phyloP scores from a whole-genome alignment of 2,329 filamentous ascomycete genomes.

The Pyrenophora teres region DNA sequence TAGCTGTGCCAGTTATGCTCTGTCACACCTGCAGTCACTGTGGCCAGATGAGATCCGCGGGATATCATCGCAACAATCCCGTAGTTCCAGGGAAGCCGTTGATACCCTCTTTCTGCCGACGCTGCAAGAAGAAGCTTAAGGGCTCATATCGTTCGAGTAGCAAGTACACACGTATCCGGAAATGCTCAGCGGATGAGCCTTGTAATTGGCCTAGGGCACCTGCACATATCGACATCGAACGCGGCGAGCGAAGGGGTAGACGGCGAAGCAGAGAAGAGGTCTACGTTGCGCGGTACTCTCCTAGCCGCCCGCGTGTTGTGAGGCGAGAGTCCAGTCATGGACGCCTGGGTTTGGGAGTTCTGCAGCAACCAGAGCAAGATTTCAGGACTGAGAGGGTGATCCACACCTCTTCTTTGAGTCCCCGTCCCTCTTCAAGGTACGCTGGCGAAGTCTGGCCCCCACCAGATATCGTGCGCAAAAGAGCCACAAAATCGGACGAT shows the following conservation, averaged over 20 bases:
- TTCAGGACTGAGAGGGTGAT: conserved; percentile 15
- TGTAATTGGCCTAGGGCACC: conserved; percentile 34
- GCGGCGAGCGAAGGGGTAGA: conserved; percentile 31
- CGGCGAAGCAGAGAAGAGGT: conserved; percentile 26
- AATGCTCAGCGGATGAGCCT: conserved; percentile 30
- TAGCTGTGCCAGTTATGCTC: conserved; percentile 29
- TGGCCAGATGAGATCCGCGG: conserved; percentile 38
- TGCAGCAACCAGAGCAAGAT: conserved; percentile 25
- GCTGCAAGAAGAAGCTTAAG: conserved; percentile 37
- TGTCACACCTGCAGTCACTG: conserved; percentile 46
- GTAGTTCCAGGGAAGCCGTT: conserved; percentile 40
- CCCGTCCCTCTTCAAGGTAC: conserved; percentile 23
- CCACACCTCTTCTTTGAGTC: conserved; percentile 28
- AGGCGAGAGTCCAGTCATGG: conserved; percentile 26
- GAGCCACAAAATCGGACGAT: conserved; percentile 1
- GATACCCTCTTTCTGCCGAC: conserved; percentile 32
- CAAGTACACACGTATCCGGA: conserved; percentile 25
- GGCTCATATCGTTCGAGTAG: conserved; percentile 16
- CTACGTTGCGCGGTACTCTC: conserved; percentile 22
- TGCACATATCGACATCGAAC: conserved; percentile 22
- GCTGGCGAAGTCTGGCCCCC: conserved; percentile 21
- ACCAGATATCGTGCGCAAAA: conserved; percentile 23
- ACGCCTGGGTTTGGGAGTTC: conserved; percentile 28
- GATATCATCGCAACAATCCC: conserved; percentile 44
- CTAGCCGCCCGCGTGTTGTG: conserved; percentile 22